Evolutionary conservation across 352 stramenopile species (phyloP).

Genomic region (Peronosclerospora sorghi): DNA sequence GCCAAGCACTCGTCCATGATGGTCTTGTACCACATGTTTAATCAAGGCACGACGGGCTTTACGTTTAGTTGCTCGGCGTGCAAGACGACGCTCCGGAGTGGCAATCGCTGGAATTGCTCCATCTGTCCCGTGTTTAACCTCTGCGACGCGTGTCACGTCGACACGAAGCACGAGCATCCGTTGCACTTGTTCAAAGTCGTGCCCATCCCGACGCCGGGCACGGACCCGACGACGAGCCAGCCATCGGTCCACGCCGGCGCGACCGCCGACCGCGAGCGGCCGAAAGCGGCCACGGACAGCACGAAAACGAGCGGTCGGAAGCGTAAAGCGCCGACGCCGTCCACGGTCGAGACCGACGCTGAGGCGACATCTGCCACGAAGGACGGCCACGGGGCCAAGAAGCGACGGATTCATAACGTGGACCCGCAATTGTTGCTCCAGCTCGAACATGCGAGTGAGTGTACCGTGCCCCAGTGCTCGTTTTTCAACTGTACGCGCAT

Average conservation of each 20-base stretch:
- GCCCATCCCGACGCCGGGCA: slow-evolving; percentile 55
- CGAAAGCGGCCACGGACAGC: slow-evolving; percentile 22
- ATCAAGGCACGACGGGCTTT: slow-evolving; percentile 95
- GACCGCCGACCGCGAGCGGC: slow-evolving; percentile 36
- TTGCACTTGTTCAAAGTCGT: slow-evolving; percentile 91
- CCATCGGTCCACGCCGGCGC: slow-evolving; percentile 33
- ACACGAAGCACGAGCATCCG: slow-evolving; percentile 88
- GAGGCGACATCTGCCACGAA: not conserved
- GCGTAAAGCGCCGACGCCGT: slow-evolving; percentile 49
- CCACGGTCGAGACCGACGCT: slow-evolving; percentile 10
- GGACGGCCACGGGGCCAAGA: slow-evolving; percentile 83
- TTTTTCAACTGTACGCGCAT: slow-evolving; percentile 84
- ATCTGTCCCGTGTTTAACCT: slow-evolving; percentile 94
- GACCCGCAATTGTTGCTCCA: slow-evolving; percentile 80
- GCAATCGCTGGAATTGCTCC: slow-evolving; percentile 92
- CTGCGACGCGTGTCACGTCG: slow-evolving; percentile 89
- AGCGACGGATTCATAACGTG: slow-evolving; percentile 84
- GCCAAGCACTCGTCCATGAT: slow-evolving; percentile 82
- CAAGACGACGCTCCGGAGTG: slow-evolving; percentile 89
- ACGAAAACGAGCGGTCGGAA: slow-evolving; percentile 38
- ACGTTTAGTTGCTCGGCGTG: slow-evolving; percentile 93
- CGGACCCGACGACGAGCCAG: slow-evolving; percentile 25
- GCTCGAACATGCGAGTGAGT: slow-evolving; percentile 74
- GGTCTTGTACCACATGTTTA: slow-evolving; percentile 82
- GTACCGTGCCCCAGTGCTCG: slow-evolving; percentile 50